Evolutionary conservation across 306 rosid genomes (phyloP).

Genomic region (Lathyrus oleraceus): DNA sequence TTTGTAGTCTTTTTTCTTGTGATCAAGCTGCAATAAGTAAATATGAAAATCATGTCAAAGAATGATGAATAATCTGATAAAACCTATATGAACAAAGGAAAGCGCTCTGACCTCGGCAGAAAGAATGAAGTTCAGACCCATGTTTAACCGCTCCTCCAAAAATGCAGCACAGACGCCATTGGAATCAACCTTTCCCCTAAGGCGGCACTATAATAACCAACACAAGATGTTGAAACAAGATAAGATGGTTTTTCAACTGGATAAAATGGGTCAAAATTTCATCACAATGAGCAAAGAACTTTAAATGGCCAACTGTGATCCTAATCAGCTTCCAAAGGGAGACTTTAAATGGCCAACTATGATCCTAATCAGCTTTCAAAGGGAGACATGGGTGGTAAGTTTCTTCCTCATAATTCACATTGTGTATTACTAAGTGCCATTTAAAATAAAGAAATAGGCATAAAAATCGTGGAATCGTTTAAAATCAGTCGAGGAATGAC

Average conservation of each 20-base stretch:
- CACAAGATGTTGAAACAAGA: slow-evolving; percentile 25
- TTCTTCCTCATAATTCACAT: too few relatives aligned
- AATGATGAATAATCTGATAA: background rate
- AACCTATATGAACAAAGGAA: background rate
- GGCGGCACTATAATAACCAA: slow-evolving; percentile 66
- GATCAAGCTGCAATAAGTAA: slow-evolving; percentile 73
- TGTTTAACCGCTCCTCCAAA: slow-evolving; percentile 82
- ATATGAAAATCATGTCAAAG: slow-evolving; percentile 33
- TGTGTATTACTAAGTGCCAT: background rate
- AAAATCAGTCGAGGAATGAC: slow-evolving; percentile 8
- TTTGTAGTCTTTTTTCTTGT: slow-evolving; percentile 92
- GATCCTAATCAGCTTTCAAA: slow-evolving; percentile 7
- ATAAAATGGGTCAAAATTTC: background rate
- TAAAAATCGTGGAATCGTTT: background rate
- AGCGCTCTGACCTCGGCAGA: slow-evolving; percentile 52
- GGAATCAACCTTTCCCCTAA: slow-evolving; percentile 91
- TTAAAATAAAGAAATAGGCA: slow-evolving; percentile 11
- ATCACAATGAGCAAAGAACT: background rate
- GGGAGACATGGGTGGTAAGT: background rate
- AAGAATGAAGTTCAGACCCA: slow-evolving; percentile 60
- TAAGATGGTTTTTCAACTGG: slow-evolving; percentile 15
- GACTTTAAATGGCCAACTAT: slow-evolving; percentile 23
- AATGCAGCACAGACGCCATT: slow-evolving; percentile 69
- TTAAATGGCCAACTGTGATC: too few relatives aligned
- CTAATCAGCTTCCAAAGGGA: too few relatives aligned